A percentile compares a stretch with the other conserved stretches of the same genome.
Conservation (phyloP, 2,329 filamentous ascomycete species). For the Hypoxylon sp. region DNA sequence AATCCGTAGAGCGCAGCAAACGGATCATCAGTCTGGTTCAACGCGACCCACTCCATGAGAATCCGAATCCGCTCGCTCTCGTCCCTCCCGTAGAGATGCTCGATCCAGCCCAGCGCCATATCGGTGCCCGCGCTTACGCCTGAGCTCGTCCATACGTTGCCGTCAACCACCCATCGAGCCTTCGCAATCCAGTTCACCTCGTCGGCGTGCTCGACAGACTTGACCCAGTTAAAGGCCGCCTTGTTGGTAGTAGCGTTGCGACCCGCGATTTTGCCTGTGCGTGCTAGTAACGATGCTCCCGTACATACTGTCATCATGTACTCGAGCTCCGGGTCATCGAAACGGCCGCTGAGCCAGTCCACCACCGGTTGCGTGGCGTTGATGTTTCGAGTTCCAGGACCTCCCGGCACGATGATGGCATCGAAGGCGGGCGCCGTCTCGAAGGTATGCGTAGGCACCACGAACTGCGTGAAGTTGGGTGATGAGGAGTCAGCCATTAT, state of each 20-base stretch:
- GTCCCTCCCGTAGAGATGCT: constrained; percentile 39
- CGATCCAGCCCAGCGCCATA: constrained; percentile 41
- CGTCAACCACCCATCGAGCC: constrained; percentile 48
- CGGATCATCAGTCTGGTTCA: constrained; percentile 43
- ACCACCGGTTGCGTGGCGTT: constrained; percentile 47
- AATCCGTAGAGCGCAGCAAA: constrained; percentile 44
- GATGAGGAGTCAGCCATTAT: constrained; percentile 32
- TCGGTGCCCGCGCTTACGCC: constrained; percentile 48
- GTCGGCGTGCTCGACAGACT: constrained; percentile 30
- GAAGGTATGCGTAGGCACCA: constrained; percentile 49
- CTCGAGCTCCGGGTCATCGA: constrained; percentile 33
- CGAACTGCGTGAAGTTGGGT: constrained; percentile 39
- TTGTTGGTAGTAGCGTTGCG: constrained; percentile 47
- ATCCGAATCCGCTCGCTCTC: constrained; percentile 37
- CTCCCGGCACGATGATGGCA: constrained; percentile 48
- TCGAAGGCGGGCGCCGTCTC: constrained; percentile 44
- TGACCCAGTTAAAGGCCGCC: constrained; percentile 43
- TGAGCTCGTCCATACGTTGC: constrained; percentile 46
- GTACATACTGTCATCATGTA: constrained; percentile 47
- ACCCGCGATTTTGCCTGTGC: constrained; percentile 40
- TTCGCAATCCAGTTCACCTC: constrained; percentile 44
- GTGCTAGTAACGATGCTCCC: constrained; percentile 44
- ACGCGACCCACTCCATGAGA: constrained; percentile 42
- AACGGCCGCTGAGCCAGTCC: constrained; percentile 32
- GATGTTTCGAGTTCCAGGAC: constrained; percentile 40